Evolutionary conservation across 2,329 filamentous ascomycete species (phyloP), one percentile per base, ranked within the genome.

Genomic region (Neonectria neomacrospora): DNA sequence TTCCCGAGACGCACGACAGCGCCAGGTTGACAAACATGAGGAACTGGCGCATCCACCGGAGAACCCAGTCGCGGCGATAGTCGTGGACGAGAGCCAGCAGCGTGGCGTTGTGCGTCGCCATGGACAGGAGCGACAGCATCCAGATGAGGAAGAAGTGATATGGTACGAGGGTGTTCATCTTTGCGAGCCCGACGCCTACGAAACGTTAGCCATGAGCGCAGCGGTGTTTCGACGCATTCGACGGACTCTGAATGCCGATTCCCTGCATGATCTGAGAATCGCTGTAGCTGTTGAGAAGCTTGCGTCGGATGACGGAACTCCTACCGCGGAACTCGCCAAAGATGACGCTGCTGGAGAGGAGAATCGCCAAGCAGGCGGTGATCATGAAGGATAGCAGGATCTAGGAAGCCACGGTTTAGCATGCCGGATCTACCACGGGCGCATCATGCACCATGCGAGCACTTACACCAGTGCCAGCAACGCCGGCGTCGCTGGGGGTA

Each of bases 91-190:
- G 82, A 1, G 87, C 87, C n/a, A 91, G 80, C 16, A 91, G 78
- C 0, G 88, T 87, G 5, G 86, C 82, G 62, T 90, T 88, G 75
- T 91, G 89, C 3, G 89, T 90, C 1, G 87, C 86, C 66, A 87
- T 90, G 16, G 87, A 87, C 8, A 91, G 80, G 12, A 90, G 77
- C 0, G 86, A 87, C 2, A 91, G 79, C 79, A 90, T 88, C 89
- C 88, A 91, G 67, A 91, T 85, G 58, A 91, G 83, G 79, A 91
- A 91, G 79, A 91, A 90, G 76, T 91, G 89, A 73, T 91, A 91
- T 0, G 88, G 84, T 0, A 89, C 82, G 74, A 91, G 83, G 5
- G 80, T 80, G 48, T 82, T 77, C 72, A 86, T 84, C 71, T 88
- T 87, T 5, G 85, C 85, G 1, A 91, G 82, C 0, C 86, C 89